Evolutionary conservation across 345 rosid genomes (phyloP).

Genomic region (Populus pruinosa): DNA sequence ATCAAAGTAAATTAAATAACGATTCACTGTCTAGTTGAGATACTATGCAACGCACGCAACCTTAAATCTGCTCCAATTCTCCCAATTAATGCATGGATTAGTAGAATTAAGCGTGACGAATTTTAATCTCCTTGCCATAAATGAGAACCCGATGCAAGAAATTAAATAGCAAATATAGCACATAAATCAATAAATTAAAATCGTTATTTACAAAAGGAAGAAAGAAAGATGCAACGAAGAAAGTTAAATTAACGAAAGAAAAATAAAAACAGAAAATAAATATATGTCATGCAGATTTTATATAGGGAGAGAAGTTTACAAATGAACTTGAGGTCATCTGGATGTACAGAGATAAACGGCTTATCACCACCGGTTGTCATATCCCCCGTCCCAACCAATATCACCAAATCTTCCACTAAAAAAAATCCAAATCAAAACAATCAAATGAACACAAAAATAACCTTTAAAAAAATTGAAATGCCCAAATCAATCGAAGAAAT

Average conservation of each 20-base stretch:
- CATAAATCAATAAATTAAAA: not conserved
- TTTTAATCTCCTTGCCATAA: not conserved
- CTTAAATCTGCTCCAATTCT: not conserved
- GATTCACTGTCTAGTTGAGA: no score
- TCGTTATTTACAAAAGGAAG: not conserved
- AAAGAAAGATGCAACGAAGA: not conserved
- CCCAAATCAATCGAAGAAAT: not conserved
- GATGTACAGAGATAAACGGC: slow-evolving; percentile 81
- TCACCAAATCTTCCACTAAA: slow-evolving; percentile 15
- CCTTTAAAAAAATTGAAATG: not conserved
- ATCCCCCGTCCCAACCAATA: slow-evolving; percentile 17
- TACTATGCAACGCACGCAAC: no score
- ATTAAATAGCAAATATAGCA: not conserved
- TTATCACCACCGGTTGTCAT: slow-evolving; percentile 63
- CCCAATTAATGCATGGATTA: not conserved
- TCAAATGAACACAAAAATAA: slow-evolving; percentile 1
- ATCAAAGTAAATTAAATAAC: no score
- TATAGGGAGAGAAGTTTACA: slow-evolving; percentile 42
- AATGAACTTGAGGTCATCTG: slow-evolving; percentile 82
- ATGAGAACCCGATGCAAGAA: not conserved
- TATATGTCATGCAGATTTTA: not conserved
- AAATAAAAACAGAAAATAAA: not conserved
- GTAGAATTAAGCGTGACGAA: not conserved
- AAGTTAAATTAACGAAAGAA: not conserved
- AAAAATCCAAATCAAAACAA: slow-evolving; percentile 9